Conservation (phyloP, 2,329 filamentous ascomycete genomes). For the Cercospora sesami region DNA sequence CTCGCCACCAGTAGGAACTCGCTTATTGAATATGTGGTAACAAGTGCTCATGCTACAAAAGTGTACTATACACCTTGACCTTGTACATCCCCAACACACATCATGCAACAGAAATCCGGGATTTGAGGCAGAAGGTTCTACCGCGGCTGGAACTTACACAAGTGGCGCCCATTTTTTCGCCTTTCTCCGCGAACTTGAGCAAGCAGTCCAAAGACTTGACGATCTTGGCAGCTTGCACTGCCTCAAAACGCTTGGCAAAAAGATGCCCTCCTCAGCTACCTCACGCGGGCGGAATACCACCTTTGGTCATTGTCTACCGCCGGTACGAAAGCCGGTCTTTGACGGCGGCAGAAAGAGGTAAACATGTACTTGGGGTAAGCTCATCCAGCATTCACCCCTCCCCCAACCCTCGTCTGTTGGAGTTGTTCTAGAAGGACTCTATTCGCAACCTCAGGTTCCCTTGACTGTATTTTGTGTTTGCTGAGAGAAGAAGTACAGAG, state of each 20-base stretch:
- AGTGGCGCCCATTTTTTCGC: not conserved
- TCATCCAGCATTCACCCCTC: not conserved
- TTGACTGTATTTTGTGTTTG: not conserved
- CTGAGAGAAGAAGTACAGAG: not conserved
- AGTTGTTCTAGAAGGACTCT: conserved; percentile 2
- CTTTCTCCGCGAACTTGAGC: not conserved
- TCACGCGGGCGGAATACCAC: not conserved
- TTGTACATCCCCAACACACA: not conserved
- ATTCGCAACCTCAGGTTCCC: not conserved
- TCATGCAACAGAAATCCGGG: not conserved
- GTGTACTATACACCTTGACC: not conserved
- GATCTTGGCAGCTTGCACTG: not conserved
- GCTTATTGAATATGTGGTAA: not conserved
- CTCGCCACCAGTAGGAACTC: not conserved
- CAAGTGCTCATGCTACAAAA: not conserved
- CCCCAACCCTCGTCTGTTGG: not conserved
- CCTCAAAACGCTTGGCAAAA: not conserved
- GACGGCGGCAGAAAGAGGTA: not conserved
- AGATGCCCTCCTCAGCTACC: not conserved
- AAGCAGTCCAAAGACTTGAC: not conserved
- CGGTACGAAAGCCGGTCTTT: not conserved
- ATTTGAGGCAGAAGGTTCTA: not conserved
- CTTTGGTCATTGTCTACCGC: not conserved
- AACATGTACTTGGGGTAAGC: not conserved
- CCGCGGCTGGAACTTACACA: not conserved